Conservation (phyloP, 2,329 filamentous ascomycete genomes). For the Pseudogymnoascus sp. region DNA sequence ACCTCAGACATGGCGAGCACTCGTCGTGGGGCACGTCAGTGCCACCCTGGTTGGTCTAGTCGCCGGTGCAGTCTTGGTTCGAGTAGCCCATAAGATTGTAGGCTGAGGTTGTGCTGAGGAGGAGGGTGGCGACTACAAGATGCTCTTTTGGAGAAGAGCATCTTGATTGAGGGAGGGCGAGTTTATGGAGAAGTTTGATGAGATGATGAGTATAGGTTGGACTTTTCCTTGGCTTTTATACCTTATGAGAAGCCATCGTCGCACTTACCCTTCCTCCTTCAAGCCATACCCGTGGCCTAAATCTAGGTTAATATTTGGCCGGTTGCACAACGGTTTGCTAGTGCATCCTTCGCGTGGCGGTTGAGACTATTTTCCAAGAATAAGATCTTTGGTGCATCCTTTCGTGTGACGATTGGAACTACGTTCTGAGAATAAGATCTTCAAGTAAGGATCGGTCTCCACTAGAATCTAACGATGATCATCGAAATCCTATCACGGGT, state of each 20-base stretch:
- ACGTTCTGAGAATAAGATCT: not conserved
- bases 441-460: not conserved
- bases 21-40: not conserved
- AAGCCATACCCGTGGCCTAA: not conserved
- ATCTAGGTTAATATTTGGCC: not conserved
- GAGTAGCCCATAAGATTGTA: not conserved
- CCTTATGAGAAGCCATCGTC: not conserved
- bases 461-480: not conserved
- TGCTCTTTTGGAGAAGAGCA: not conserved
- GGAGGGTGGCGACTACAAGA: not conserved
- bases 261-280: not conserved
- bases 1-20: not conserved
- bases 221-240: not conserved
- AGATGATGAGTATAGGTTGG: not conserved
- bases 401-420: not conserved
- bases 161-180: not conserved
- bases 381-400: not conserved
- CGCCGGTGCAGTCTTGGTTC: not conserved
- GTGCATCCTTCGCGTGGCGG: not conserved
- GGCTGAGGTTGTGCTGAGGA: not conserved
- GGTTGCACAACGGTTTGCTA: not conserved
- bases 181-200: not conserved
- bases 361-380: not conserved
- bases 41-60: not conserved
- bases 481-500: not conserved